Conservation (phyloP, 305 asterid genomes). For the Fraxinus platypoda region DNA sequence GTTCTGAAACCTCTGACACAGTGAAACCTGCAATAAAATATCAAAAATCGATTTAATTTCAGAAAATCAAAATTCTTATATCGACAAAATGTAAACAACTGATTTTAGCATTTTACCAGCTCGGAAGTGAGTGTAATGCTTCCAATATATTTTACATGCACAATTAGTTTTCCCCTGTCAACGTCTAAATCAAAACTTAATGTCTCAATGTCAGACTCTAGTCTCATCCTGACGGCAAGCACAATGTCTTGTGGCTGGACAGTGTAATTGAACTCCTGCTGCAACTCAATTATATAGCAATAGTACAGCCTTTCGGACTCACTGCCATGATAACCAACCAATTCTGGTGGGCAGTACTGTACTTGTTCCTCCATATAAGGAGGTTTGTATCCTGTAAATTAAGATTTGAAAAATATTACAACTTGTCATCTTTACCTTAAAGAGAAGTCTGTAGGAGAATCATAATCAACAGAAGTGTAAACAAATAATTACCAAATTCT, state of each 20-base stretch:
- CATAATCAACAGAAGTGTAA: background rate
- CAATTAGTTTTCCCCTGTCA: constrained; percentile 43
- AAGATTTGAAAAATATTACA: background rate
- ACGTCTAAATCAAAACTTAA: constrained; percentile 45
- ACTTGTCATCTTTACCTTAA: background rate
- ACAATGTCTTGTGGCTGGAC: constrained; percentile 47
- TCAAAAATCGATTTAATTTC: background rate
- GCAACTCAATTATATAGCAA: constrained; percentile 54
- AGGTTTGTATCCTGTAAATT: constrained; percentile 38
- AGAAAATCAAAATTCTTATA: constrained; percentile 8
- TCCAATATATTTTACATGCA: constrained; percentile 37
- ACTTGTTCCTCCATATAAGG: constrained; percentile 34
- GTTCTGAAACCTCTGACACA: constrained; percentile 56
- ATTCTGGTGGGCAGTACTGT: constrained; percentile 55
- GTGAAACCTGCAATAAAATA: constrained; percentile 41
- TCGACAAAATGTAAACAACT: background rate
- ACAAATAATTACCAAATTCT: constrained; percentile 35
- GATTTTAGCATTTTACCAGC: constrained; percentile 37
- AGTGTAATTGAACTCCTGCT: constrained; percentile 30
- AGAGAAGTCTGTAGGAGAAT: background rate
- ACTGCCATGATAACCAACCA: constrained; percentile 37
- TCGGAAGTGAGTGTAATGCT: constrained; percentile 29
- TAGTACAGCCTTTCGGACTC: constrained; percentile 31
- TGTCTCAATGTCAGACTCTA: constrained; percentile 37
- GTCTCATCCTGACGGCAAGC: constrained; percentile 49